A percentile compares a stretch with the other conserved stretches of the same genome.
Conservation (phyloP, 2,329 filamentous ascomycete genomes). For the Aspergillus caelatus region DNA sequence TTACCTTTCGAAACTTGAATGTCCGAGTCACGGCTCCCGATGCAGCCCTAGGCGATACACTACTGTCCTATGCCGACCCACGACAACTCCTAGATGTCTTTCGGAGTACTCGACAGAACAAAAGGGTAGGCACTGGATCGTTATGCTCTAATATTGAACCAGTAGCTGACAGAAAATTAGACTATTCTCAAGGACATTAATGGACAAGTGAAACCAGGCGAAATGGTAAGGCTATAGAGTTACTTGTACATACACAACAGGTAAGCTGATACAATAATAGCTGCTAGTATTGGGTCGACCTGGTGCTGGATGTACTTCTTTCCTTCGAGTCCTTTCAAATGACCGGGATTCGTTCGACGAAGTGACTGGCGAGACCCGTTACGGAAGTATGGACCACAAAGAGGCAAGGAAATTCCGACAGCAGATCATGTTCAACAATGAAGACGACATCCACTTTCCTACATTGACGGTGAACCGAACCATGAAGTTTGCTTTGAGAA, state of each 20-base stretch:
- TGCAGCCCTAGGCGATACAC: constrained; percentile 38
- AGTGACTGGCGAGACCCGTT: constrained; percentile 55
- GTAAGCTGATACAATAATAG: constrained; percentile 31
- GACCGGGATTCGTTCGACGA: constrained; percentile 61
- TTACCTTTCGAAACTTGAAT: constrained; percentile 40
- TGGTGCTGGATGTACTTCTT: constrained; percentile 70
- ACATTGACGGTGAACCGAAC: constrained; percentile 75
- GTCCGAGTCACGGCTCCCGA: constrained; percentile 40
- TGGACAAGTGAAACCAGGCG: constrained; percentile 46
- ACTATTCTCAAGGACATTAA: constrained; percentile 43
- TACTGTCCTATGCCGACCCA: constrained; percentile 37
- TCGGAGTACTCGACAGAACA: constrained; percentile 21
- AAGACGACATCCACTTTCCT: constrained; percentile 74
- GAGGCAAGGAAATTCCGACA: constrained; percentile 47
- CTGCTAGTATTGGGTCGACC: constrained; percentile 69
- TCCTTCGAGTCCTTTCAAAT: constrained; percentile 70
- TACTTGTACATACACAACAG: background rate
- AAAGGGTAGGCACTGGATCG: constrained; percentile 27
- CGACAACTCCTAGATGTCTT: constrained; percentile 30
- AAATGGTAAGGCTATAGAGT: constrained; percentile 39
- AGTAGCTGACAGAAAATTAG: constrained; percentile 22
- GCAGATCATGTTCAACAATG: constrained; percentile 70
- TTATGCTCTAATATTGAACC: accelerated
- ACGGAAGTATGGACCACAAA: constrained; percentile 57
- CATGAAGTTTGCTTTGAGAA: constrained; percentile 69